Evolutionary conservation across 805 yeast genomes (phyloP).

Genomic region (Yarrowia sp.): DNA sequence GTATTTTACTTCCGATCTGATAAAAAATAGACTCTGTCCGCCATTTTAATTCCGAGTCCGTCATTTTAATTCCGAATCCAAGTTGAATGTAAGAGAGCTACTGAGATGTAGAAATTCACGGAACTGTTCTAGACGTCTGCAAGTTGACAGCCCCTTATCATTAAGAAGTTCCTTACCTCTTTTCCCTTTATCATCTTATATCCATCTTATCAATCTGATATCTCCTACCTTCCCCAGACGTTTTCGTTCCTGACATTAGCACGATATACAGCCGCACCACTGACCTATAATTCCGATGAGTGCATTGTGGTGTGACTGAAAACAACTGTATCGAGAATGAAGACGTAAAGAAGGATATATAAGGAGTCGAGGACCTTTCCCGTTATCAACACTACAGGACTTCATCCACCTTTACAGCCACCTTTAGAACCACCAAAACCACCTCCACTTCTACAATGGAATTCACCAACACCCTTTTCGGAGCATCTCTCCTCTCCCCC

Average conservation of each 20-base stretch:
- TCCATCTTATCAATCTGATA: neutral
- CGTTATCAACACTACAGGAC: neutral
- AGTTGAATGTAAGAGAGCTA: no score
- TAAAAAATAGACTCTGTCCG: no score
- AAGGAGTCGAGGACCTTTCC: no score
- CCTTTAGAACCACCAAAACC: no score
- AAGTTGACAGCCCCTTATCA: no score
- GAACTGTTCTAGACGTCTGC: no score
- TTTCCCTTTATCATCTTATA: neutral
- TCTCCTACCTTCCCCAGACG: no score
- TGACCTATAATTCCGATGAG: neutral
- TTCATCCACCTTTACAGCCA: neutral
- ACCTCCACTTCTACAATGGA: neutral
- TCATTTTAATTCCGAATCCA: neutral
- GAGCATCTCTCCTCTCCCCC: neutral
- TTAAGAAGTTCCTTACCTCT: neutral
- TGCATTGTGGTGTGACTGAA: neutral
- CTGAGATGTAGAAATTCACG: no score
- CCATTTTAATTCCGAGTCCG: neutral
- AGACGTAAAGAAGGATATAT: no score
- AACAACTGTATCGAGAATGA: neutral
- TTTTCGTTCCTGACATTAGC: no score
- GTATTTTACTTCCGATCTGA: no score
- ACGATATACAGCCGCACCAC: neutral
- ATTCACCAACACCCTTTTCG: neutral